A percentile compares a stretch with the other conserved stretches of the same genome.
phyloP scores from a whole-genome alignment of 2,329 filamentous ascomycete genomes.

The Botryotinia narcissicola region DNA sequence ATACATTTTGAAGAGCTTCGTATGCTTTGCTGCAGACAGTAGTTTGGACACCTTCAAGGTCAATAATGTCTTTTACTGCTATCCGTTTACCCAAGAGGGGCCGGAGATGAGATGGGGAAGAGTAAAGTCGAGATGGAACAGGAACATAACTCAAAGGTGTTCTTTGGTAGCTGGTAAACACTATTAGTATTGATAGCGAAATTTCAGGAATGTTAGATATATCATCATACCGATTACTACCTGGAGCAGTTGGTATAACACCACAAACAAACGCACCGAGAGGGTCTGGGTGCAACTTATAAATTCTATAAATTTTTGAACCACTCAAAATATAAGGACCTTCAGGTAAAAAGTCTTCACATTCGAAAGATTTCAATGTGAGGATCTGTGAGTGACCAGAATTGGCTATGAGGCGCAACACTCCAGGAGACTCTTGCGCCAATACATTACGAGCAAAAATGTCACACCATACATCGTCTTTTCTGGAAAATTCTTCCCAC shows the following conservation, averaged over 20 bases:
- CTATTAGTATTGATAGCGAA: not conserved
- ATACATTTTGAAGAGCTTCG: slow-evolving; percentile 48
- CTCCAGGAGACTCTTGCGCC: not conserved
- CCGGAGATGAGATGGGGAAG: not conserved
- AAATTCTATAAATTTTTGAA: not conserved
- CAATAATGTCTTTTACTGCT: slow-evolving; percentile 61
- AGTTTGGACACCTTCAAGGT: slow-evolving; percentile 54
- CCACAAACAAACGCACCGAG: slow-evolving; percentile 15
- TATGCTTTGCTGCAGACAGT: slow-evolving; percentile 57
- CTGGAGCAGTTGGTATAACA: not conserved
- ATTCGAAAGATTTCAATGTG: not conserved
- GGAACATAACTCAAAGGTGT: not conserved
- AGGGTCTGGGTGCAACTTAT: slow-evolving; percentile 7
- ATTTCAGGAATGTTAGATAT: not conserved
- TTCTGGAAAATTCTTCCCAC: not conserved
- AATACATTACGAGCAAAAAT: not conserved
- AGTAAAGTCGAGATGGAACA: slow-evolving; percentile 11
- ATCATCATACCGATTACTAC: not conserved
- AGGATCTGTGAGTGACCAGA: not conserved
- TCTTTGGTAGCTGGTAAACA: not conserved
- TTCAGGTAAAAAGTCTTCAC: not conserved
- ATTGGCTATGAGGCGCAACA: not conserved
- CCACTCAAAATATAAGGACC: slow-evolving; percentile 13
- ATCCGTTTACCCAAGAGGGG: slow-evolving; percentile 59
- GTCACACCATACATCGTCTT: slow-evolving; percentile 7